These are phyloP conservation scores for Cladophialophora carrionii DNA, from an alignment of 2,329 filamentous ascomycete genomes.

Conservation along the genomic window DNA sequence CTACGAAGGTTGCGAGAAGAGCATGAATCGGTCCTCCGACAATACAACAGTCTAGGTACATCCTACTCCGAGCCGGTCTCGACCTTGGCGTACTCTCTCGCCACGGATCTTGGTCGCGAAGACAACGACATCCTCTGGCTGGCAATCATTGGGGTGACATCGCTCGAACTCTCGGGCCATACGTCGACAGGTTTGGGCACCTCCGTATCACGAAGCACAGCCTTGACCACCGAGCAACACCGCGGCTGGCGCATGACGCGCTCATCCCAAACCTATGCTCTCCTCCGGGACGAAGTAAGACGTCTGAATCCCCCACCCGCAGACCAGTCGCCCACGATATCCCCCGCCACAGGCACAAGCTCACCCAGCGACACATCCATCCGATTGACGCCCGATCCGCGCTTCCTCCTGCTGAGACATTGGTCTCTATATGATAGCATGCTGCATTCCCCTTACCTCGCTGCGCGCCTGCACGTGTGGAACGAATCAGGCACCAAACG, in stretches of 20 bases:
- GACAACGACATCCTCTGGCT: conserved; percentile 97
- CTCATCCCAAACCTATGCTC: conserved; percentile 79
- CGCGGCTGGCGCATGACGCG: conserved; percentile 48
- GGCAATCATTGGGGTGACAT: conserved; percentile 91
- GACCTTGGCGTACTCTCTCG: conserved; percentile 90
- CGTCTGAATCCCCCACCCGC: conserved; percentile 82
- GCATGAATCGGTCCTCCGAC: conserved; percentile 73
- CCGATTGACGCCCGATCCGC: conserved; percentile 87
- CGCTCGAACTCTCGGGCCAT: conserved; percentile 85
- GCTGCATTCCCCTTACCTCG: conserved; percentile 94
- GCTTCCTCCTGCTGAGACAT: conserved; percentile 88
- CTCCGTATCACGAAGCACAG: conserved; percentile 48
- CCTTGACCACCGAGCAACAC: conserved; percentile 52
- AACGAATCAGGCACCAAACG: conserved; percentile 85
- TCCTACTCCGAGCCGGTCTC: conserved; percentile 95
- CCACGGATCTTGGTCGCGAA: conserved; percentile 91
- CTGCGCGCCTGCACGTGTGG: conserved; percentile 91
- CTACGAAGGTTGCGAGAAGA: conserved; percentile 75
- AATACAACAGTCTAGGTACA: conserved; percentile 83
- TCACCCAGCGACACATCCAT: conserved; percentile 92
- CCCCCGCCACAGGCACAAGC: conserved; percentile 55
- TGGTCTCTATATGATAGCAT: conserved; percentile 99
- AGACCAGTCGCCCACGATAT: conserved; percentile 31
- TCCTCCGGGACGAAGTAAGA: conserved; percentile 89
- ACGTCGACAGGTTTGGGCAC: conserved; percentile 75